Evolutionary conservation across 2,329 filamentous ascomycete genomes (phyloP), one percentile per base, ranked within the genome.

Genomic region (Fusarium pilosicola): DNA sequence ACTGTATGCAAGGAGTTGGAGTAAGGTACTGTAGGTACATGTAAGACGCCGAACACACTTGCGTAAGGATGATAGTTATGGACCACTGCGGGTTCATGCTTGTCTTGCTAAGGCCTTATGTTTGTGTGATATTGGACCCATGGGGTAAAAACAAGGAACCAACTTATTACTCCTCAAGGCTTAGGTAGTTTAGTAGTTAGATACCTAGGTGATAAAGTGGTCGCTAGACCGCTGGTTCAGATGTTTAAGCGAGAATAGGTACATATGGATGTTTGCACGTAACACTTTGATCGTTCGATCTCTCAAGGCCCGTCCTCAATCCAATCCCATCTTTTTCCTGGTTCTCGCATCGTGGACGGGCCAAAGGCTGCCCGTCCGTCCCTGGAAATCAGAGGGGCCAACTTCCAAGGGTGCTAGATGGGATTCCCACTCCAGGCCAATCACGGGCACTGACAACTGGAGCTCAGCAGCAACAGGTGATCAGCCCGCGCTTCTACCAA

Each of bases 11-110:
- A 70, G 73, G 54, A 76, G 68, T 36, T 52, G 65, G 59, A 61
- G 54, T 48, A 67, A 34, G 32, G 32, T 15, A 34, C 32, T 34
- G 32, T 32, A 14, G 13, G 32, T 15, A 15, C 32, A 34, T 34
- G 32, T 34, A 34, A 56, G 65, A 68, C 45, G 69, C 61, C 57
- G 62, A 65, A 69, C 65, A 63, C 65, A 66, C 64, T 67, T 68
- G 65, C 55, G 38, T 66, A 58, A 57, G 41, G 36, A 55, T 54
- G 26, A 58, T 58, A 34, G 32, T 34, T 34, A 41, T 60, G 36
- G 64, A 51, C 49, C 34, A 62, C 57, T 73, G 74, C 72, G 59
- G 72, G 74, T 75, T 76, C 72, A 68, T 65, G 72, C 51, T 62
- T 67, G 64, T 60, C 41, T 65, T 60, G 55, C 39, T 54, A 39